These are phyloP conservation scores for Agarophyton chilense DNA, from an alignment of 23 red algal genomes.

Conservation along the genomic window DNA sequence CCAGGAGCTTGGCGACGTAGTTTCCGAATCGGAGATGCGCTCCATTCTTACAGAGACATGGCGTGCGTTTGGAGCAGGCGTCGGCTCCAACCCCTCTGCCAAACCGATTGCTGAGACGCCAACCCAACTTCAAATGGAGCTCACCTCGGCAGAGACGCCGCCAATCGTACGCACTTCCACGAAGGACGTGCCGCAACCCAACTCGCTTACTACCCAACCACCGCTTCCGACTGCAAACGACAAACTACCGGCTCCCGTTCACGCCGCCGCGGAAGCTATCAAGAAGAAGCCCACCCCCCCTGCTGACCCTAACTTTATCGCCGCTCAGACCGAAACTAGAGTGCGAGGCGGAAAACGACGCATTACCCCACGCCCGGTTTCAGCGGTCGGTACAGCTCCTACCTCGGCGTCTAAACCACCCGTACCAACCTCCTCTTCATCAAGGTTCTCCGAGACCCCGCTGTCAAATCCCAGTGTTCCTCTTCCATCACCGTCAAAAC, in stretches of 20 bases:
- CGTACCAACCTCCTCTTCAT: background rate
- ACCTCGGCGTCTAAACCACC: background rate
- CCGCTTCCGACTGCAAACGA: constrained; percentile 2
- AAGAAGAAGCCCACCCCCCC: constrained; percentile 54
- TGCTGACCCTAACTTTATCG: constrained; percentile 59
- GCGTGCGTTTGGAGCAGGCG: constrained; percentile 52
- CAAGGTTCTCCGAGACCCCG: background rate
- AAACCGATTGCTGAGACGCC: constrained; percentile 46
- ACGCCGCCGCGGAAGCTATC: constrained; percentile 38
- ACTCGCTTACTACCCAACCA: background rate
- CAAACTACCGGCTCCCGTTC: constrained; percentile 39
- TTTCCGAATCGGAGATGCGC: constrained; percentile 57
- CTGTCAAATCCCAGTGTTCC: background rate
- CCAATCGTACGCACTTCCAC: background rate
- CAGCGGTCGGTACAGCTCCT: constrained; percentile 12
- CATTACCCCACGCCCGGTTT: constrained; percentile 81
- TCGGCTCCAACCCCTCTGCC: background rate
- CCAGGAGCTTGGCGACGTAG: constrained; percentile 82
- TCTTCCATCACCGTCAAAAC: background rate
- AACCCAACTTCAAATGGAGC: constrained; percentile 37
- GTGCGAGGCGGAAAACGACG: constrained; percentile 83
- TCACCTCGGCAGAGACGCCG: background rate
- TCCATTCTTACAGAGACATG: constrained; percentile 61
- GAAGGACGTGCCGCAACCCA: background rate
- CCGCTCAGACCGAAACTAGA: constrained; percentile 73